Base-by-base conservation (phyloP, 352 stramenopile genomes). In the Phytophthora chlamydospora region DNA sequence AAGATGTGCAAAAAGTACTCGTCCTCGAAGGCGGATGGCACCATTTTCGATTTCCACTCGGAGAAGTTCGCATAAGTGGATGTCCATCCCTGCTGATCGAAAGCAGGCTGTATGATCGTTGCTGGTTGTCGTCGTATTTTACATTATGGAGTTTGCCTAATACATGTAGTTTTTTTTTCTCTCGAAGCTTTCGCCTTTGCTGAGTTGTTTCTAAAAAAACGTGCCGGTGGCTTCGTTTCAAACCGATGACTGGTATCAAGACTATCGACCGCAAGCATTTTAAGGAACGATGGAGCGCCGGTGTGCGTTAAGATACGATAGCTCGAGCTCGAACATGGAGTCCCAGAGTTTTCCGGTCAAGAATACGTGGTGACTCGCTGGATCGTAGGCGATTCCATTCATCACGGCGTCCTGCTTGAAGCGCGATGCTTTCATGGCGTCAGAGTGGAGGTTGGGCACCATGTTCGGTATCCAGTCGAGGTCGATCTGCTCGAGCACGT, bases 371-470 rank as follows among this genome's bases (percentile, higher is more conserved):
- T 71, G 55, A 27, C 66, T 87, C 13, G 52, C 48, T 0, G 81
- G 76, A 49, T 96, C 75, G 47, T 83, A 93, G 12, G 88, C 89
- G 49, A 97, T 96, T 58, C 89, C 89, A 66, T 97, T 97, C 78
- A 97, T 93, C 42, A 97, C 89, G 10, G 88, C 86, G 14, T 96
- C 85, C 6, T 47, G 46, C 24, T 74, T 71, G 31, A 69, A 73
- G 12, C 56, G 60, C 1, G 67, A 64, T 12, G 19, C 55, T 31
- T 80, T 75, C 47, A 94, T 86, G 29, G 62, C 63, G 27, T 80
- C 51, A 0, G 63, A 71, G 21, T 85, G 69, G 24, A 79, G 57
- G 51, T 92, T 88, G 41, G 76, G 54, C 13, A 87, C 87, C 49
- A 94, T 82, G 24, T 65, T 82, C 9, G 57, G 41, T 31, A 95